These are phyloP conservation scores for Gossypium ekmanianum DNA, from an alignment of 345 rosid genomes.

Conservation along the genomic window DNA sequence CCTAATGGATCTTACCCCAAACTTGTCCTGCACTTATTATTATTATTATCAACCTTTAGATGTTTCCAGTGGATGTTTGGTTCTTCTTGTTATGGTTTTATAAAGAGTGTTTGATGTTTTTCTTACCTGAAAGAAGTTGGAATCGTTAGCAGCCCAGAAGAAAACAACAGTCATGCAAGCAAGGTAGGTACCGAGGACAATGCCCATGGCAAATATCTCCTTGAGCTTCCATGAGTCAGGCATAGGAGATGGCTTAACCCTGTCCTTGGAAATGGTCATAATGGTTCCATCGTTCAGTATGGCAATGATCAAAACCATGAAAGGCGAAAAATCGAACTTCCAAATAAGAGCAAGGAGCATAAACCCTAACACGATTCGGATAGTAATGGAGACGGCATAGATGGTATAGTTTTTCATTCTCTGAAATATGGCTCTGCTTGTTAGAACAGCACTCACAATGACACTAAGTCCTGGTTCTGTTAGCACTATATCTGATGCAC, in stretches of 20 bases:
- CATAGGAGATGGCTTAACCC: conserved; percentile 65
- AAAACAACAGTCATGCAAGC: conserved; percentile 57
- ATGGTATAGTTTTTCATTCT: conserved; percentile 97
- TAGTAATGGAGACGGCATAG: conserved; percentile 88
- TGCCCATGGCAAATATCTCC: conserved; percentile 58
- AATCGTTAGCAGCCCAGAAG: conserved; percentile 50
- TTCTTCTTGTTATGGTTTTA: background rate
- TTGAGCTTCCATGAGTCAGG: conserved; percentile 73
- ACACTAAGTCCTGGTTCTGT: conserved; percentile 95
- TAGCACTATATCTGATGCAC: conserved; percentile 89
- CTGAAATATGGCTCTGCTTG: conserved; percentile 94
- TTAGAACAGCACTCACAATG: conserved; percentile 80
- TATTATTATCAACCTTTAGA: background rate
- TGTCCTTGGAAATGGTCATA: conserved; percentile 74
- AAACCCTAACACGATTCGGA: conserved; percentile 82
- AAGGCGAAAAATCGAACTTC: conserved; percentile 90
- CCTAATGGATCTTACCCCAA: conserved; percentile 7
- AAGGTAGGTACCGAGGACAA: conserved; percentile 51
- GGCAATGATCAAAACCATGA: conserved; percentile 87
- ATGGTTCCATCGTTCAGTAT: conserved; percentile 81
- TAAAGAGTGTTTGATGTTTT: background rate
- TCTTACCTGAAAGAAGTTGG: conserved; percentile 49
- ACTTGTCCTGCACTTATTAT: background rate
- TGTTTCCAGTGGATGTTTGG: too few relatives aligned
- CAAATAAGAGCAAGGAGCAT: conserved; percentile 85